A percentile compares a stretch with the other conserved stretches of the same genome.
Evolutionary conservation across 2,329 filamentous ascomycete species (phyloP).

Genomic region (Verticillium nonalfalfae): DNA sequence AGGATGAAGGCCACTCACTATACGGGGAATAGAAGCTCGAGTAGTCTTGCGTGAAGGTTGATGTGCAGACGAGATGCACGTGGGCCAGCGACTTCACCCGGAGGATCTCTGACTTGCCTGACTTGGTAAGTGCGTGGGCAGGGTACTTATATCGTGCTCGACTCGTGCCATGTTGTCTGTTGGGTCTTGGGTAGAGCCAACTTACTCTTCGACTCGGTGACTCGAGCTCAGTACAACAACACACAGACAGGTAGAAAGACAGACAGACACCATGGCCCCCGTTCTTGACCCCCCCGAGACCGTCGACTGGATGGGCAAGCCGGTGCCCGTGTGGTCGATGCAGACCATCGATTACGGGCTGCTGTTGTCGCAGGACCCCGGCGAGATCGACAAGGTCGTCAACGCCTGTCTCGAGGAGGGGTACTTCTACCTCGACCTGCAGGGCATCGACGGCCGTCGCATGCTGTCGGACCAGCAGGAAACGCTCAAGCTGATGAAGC

Average conservation of each 20-base stretch:
- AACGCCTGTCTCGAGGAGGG: conserved; percentile 42
- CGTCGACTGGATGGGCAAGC: conserved; percentile 41
- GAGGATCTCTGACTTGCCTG: no score
- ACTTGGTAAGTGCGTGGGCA: no score
- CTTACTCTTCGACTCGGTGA: neutral
- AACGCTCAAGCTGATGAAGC: conserved; percentile 46
- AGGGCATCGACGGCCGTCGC: conserved; percentile 44
- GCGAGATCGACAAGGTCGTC: conserved; percentile 44
- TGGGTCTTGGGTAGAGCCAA: neutral
- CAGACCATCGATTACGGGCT: conserved; percentile 44
- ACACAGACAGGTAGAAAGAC: neutral
- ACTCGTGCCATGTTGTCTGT: neutral
- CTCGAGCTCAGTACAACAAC: neutral
- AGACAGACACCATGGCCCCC: conserved; percentile 25
- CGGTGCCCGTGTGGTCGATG: conserved; percentile 44
- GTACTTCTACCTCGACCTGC: conserved; percentile 50
- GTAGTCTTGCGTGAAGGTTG: no score
- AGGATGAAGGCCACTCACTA: no score
- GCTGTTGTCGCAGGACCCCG: conserved; percentile 47
- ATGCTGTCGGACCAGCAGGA: conserved; percentile 46
- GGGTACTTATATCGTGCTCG: no score
- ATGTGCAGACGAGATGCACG: no score
- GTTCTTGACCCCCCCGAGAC: conserved; percentile 32
- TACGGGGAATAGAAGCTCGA: no score
- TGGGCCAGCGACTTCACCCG: no score